Conservation (phyloP, 371 early-diverging fungal species). For the Thermomucor indicae-seudaticae region DNA sequence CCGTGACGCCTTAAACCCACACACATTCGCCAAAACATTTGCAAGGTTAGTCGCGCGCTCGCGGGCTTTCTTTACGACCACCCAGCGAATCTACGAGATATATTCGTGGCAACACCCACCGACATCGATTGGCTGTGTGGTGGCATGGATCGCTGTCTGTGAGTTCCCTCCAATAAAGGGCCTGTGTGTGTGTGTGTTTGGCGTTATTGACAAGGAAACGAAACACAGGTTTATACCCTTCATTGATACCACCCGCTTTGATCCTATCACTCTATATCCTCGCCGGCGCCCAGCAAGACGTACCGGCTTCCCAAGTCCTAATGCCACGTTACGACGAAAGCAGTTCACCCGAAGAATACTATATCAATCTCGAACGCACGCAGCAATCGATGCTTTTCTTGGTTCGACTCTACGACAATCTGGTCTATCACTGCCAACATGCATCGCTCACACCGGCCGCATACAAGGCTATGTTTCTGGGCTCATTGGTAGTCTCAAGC, state of each 20-base stretch:
- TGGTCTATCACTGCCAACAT: slow-evolving; percentile 32
- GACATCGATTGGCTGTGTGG: slow-evolving; percentile 8
- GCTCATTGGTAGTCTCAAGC: background rate
- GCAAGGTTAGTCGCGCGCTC: slow-evolving; percentile 39
- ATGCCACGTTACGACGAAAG: slow-evolving; percentile 35
- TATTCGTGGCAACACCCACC: slow-evolving; percentile 25
- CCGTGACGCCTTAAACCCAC: slow-evolving; percentile 19
- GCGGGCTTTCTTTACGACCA: slow-evolving; percentile 24
- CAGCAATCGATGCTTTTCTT: slow-evolving; percentile 29
- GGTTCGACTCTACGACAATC: slow-evolving; percentile 34
- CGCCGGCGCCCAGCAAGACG: slow-evolving; percentile 12
- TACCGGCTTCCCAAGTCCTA: slow-evolving; percentile 22
- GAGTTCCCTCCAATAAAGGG: background rate
- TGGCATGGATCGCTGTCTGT: slow-evolving; percentile 10
- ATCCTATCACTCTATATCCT: slow-evolving; percentile 16
- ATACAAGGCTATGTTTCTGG: slow-evolving; percentile 13
- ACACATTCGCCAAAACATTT: slow-evolving; percentile 38
- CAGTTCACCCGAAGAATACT: slow-evolving; percentile 32
- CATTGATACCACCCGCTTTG: slow-evolving; percentile 19
- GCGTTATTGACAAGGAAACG: background rate
- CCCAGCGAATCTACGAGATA: slow-evolving; percentile 18
- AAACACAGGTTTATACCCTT: slow-evolving; percentile 22
- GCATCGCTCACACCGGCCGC: slow-evolving; percentile 11
- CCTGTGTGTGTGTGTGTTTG: background rate
- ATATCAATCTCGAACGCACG: slow-evolving; percentile 26